Conservation (phyloP, 768 basidiomycete species). For the Leccinum uliginosum region DNA sequence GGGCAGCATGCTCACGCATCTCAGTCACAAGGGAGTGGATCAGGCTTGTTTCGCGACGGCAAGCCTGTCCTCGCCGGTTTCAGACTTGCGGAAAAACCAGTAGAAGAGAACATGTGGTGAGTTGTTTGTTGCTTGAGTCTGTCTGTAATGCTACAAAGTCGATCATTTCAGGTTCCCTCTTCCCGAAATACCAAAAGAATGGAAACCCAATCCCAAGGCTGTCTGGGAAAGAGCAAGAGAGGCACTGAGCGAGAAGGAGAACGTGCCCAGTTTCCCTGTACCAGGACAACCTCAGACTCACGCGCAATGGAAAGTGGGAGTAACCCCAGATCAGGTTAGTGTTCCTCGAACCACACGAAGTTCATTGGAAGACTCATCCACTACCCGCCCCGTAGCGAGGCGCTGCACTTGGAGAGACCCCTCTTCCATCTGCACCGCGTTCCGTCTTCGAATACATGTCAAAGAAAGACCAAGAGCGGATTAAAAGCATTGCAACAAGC, state of each 20-base stretch:
- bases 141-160: slow-evolving; percentile 14
- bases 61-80: slow-evolving; percentile 73
- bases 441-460: slow-evolving; percentile 96
- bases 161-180: slow-evolving; percentile 64
- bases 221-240: slow-evolving; percentile 59
- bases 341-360: background rate
- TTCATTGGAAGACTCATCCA: slow-evolving; percentile 5
- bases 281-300: slow-evolving; percentile 32
- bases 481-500: slow-evolving; percentile 52
- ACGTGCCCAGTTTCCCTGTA: slow-evolving; percentile 22
- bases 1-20: slow-evolving; percentile 12
- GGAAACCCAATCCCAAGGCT: slow-evolving; percentile 80
- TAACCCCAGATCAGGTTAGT: slow-evolving; percentile 72
- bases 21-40: slow-evolving; percentile 13
- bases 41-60: slow-evolving; percentile 66
- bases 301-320: slow-evolving; percentile 51
- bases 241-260: slow-evolving; percentile 42
- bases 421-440: slow-evolving; percentile 59
- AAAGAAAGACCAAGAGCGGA: slow-evolving; percentile 82
- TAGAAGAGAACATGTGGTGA: slow-evolving; percentile 68
- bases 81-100: slow-evolving; percentile 58
- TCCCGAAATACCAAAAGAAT: slow-evolving; percentile 76
- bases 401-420: slow-evolving; percentile 74
- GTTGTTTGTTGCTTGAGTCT: slow-evolving; percentile 18
- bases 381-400: slow-evolving; percentile 56